These are phyloP conservation scores for Stylosanthes scabra DNA, from an alignment of 331 rosid species.

Conservation along the genomic window DNA sequence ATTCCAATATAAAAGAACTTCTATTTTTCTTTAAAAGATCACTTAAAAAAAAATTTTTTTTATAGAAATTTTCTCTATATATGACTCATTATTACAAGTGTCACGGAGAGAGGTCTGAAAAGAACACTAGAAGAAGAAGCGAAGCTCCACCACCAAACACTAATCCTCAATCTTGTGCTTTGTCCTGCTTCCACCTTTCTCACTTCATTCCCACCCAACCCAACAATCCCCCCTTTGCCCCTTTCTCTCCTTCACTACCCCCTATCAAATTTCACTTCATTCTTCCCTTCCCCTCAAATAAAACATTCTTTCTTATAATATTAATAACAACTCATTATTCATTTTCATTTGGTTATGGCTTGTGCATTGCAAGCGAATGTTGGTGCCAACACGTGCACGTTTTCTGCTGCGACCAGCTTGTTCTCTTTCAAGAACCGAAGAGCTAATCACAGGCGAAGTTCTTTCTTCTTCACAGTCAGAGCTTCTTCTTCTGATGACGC, in stretches of 20 bases:
- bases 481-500: slow-evolving; percentile 75
- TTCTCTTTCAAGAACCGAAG: slow-evolving; percentile 53
- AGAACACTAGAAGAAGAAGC: too few species aligned
- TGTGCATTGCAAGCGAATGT: slow-evolving; percentile 71
- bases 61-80: too few species aligned
- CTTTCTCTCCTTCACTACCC: neutral
- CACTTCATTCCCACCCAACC: neutral
- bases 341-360: slow-evolving; percentile 44
- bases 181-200: slow-evolving; percentile 5
- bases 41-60: too few species aligned
- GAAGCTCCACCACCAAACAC: slow-evolving; percentile 50
- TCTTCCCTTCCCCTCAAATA: too few species aligned
- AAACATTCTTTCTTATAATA: too few species aligned
- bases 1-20: too few species aligned
- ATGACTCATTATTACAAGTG: too few species aligned
- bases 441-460: slow-evolving; percentile 28
- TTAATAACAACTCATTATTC: too few species aligned
- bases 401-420: slow-evolving; percentile 47
- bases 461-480: slow-evolving; percentile 49
- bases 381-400: slow-evolving; percentile 62
- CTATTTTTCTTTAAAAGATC: too few species aligned
- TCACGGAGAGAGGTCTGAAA: too few species aligned
- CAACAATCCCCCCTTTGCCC: neutral
- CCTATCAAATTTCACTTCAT: slow-evolving; percentile 20
- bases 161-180: slow-evolving; percentile 27